Base-by-base conservation (phyloP, 352 stramenopile species). In the Globisporangium mamillatum region DNA sequence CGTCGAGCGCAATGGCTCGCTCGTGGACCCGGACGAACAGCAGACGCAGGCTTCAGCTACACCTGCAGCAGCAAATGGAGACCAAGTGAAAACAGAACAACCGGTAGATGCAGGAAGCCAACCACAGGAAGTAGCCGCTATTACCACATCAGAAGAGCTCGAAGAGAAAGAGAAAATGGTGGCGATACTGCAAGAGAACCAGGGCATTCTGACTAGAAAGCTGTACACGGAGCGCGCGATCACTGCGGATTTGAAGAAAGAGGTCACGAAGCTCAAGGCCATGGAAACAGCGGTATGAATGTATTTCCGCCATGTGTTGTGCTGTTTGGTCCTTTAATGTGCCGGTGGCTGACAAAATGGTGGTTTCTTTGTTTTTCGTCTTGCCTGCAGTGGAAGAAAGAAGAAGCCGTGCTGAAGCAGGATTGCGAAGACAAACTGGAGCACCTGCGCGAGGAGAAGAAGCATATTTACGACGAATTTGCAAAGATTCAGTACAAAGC, bases 401-500 rank as follows among this genome's bases (percentile, higher is more conserved):
- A 88, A 27, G 80, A 89, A 67, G 71, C 72, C 53, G 57, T 68
- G 2, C 25, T 91, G 12, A 78, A 83, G 29, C 69, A 88, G 64
- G 78, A 89, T 27, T 76, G 83, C 46, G 80, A 86, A 34, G 82
- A 89, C 62, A 86, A 84, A 44, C 38, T 94, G 3, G 68, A 80
- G 10, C 73, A 87, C 41, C 55, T 94, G n/a, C 74, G 70, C 53
- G 79, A 92, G 18, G 86, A 96, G 59, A 92, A 87, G 48, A 68
- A 65, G 0, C 68, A 82, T 10, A 34, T 73, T 5, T 77, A 74
- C 27, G 85, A 92, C 64, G 80, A 89, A 62, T 86, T 89, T 34
- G 57, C 67, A 0, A 81, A 85, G 62, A 68, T 89, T 64, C 60
- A 77, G 38, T 65, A 82, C 64, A 90, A 93, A 64, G 65, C 79